Conservation (phyloP, 78 protist species). For the Dictyostelium firmibasis region DNA sequence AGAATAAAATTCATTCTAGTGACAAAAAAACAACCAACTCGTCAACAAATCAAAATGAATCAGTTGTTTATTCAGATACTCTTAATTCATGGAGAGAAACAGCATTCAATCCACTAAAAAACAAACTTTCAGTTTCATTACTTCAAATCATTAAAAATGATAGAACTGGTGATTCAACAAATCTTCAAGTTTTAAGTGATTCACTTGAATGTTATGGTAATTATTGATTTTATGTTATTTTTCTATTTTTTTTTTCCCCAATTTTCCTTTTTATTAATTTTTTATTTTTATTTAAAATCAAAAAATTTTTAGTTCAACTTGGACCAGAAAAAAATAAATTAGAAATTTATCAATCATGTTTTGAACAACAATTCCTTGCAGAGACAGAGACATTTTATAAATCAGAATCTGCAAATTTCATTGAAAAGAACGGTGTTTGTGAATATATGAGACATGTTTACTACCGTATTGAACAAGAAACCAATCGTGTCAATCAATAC, state of each 20-base stretch:
- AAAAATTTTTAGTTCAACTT: constrained; percentile 30
- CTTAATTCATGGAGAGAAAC: constrained; percentile 61
- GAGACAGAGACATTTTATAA: constrained; percentile 55
- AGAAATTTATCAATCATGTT: constrained; percentile 69
- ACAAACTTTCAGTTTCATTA: constrained; percentile 42
- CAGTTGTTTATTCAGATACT: constrained; percentile 46
- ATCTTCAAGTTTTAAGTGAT: constrained; percentile 62
- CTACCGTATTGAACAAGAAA: constrained; percentile 58
- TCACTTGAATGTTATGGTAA: constrained; percentile 76
- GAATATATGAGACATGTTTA: constrained; percentile 71
- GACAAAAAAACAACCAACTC: not conserved
- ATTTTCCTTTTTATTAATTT: not conserved
- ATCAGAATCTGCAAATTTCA: constrained; percentile 47
- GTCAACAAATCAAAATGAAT: not conserved
- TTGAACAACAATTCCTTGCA: constrained; percentile 59
- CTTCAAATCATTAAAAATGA: constrained; percentile 45
- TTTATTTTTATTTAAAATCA: not conserved
- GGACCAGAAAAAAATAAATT: constrained; percentile 75
- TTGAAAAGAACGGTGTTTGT: constrained; percentile 78
- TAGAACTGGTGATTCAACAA: constrained; percentile 64
- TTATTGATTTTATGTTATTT: not conserved
- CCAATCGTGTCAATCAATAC: constrained; percentile 50
- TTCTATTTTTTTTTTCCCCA: not conserved
- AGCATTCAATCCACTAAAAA: constrained; percentile 47
- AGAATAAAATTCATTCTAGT: constrained; percentile 52